Conservation (phyloP, 1,284 basidiomycete species). For the Marasmius sp. region DNA sequence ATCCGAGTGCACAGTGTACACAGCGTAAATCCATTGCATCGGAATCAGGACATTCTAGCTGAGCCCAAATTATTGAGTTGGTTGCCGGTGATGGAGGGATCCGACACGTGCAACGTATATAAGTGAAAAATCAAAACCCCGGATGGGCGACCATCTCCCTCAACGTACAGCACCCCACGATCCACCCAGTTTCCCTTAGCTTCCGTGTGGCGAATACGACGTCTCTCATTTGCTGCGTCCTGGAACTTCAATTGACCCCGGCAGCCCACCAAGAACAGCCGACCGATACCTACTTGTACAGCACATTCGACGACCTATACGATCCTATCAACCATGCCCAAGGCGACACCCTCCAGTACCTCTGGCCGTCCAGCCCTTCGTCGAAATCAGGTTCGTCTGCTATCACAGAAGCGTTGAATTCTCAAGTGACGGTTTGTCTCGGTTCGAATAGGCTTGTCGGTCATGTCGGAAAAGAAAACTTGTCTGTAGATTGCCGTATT, state of each 20-base stretch:
- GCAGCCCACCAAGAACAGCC: not conserved
- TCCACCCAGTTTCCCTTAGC: not conserved
- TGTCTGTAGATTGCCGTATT: conserved; percentile 39
- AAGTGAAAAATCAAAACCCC: not conserved
- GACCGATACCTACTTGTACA: not conserved
- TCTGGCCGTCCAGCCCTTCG: conserved; percentile 63
- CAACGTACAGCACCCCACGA: not conserved
- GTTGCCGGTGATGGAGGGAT: not conserved
- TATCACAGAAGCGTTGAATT: not conserved
- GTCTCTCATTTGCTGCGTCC: not conserved
- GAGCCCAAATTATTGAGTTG: not conserved
- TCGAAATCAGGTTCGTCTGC: conserved; percentile 65
- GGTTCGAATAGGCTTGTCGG: conserved; percentile 62
- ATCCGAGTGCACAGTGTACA: not conserved
- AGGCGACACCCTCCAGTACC: conserved; percentile 37
- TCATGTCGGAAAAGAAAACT: conserved; percentile 80
- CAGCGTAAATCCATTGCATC: not conserved
- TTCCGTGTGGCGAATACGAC: not conserved
- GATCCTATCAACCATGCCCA: conserved; percentile 56
- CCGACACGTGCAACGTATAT: not conserved
- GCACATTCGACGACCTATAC: not conserved
- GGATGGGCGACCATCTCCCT: not conserved
- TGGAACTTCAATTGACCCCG: not conserved
- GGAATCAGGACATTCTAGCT: not conserved
- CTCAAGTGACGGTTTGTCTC: not conserved